Conservation (phyloP, 2,329 filamentous ascomycete species). For the Microthyrium microscopicum region DNA sequence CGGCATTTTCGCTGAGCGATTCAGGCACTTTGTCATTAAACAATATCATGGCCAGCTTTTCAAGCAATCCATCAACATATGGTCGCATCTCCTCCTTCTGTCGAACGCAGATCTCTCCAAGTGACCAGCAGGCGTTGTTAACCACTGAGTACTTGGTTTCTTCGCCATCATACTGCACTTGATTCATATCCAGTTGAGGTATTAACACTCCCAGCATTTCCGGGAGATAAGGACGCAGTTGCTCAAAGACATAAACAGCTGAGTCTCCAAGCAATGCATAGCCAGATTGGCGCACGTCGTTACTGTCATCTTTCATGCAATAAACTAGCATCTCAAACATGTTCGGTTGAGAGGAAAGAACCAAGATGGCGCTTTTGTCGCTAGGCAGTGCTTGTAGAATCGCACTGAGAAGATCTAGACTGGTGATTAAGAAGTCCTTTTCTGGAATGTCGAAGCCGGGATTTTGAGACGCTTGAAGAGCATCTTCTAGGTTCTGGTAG, state of each 20-base stretch:
- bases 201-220: conserved; percentile 68
- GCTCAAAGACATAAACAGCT: conserved; percentile 76
- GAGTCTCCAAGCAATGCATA: conserved; percentile 92
- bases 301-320: conserved; percentile 80
- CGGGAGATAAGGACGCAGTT: conserved; percentile 58
- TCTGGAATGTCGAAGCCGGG: conserved; percentile 60
- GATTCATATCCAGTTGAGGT: conserved; percentile 60
- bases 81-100: conserved; percentile 55
- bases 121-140: conserved; percentile 97
- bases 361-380: conserved; percentile 55
- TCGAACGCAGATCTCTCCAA: conserved; percentile 78
- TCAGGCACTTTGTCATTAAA: conserved; percentile 71
- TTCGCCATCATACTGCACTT: conserved; percentile 59
- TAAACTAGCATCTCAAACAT: conserved; percentile 84
- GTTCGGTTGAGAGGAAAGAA: conserved; percentile 56
- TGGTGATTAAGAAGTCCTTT: conserved; percentile 94
- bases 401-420: conserved; percentile 79
- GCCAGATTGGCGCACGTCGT: conserved; percentile 89
- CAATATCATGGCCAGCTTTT: conserved; percentile 65
- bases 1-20: conserved; percentile 83
- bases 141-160: conserved; percentile 66
- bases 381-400: conserved; percentile 69
- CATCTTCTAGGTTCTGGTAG: conserved; percentile 75
- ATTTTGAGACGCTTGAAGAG: conserved; percentile 52
- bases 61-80: conserved; percentile 61